These are phyloP conservation scores for Podospora conica DNA, from an alignment of 495 filamentous ascomycete genomes.

Conservation along the genomic window DNA sequence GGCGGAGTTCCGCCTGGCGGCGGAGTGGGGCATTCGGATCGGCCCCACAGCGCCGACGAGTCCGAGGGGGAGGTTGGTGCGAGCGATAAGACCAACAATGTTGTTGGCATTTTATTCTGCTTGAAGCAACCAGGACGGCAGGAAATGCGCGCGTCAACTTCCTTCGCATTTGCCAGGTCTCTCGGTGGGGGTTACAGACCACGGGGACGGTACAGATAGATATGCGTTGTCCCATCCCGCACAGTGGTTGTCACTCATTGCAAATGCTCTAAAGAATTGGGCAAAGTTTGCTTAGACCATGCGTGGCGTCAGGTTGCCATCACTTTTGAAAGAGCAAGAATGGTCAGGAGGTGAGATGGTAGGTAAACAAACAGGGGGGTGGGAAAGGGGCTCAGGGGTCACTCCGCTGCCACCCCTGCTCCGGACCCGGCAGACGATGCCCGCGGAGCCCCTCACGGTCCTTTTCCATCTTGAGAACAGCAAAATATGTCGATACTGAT, in stretches of 20 bases:
- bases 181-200: no score
- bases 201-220: no score
- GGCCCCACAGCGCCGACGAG: not conserved
- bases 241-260: no score
- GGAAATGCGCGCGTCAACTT: not conserved
- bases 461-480: no score
- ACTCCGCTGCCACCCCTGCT: not conserved
- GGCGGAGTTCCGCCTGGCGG: not conserved
- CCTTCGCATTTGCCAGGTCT: no score
- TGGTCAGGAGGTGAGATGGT: not conserved
- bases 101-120: not conserved
- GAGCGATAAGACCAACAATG: not conserved
- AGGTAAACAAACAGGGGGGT: not conserved
- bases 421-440: not conserved
- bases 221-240: no score
- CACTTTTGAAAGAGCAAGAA: not conserved
- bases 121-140: not conserved
- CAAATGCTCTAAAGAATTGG: no score
- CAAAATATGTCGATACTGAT: no score
- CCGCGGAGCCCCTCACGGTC: no score
- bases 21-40: not conserved
- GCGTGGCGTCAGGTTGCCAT: no score
- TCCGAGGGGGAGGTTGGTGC: not conserved
- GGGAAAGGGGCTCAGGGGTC: not conserved
- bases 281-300: no score